Base-by-base conservation (phyloP, 2,329 filamentous ascomycete genomes). In the Ophiostoma himal-ulmi region DNA sequence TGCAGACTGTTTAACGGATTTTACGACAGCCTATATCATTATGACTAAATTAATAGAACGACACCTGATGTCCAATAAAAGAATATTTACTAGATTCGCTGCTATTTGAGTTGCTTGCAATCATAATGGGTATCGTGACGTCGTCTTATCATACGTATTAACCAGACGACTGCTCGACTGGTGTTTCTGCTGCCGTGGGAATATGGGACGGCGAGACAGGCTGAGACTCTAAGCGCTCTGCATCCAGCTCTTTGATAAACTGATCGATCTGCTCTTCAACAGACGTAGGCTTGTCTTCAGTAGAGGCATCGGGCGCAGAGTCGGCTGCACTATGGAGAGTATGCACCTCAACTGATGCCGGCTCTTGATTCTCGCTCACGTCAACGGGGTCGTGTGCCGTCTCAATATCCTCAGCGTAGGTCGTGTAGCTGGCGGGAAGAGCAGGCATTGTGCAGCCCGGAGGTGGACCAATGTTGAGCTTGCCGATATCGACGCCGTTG, bases 231-330 rank as follows among this genome's bases (percentile, higher is more conserved):
- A 37, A 20, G 17, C 62, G 62, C 62, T 65, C 62, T 8, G 62
- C 62, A 39, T 65, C 62, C 36, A 65, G 62, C 62, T 65, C 34
- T 20, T 65, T 65, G 62, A 65, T 39, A 2, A 65, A 39, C 62
- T 65, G 62, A 7, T 71, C 70, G 20, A 22, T 67, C 39, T 67
- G 37, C 65, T 68, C 66, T n/a, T 68, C 66, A 1, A 68, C 69
- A n/a, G 66, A 37, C n/a, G 62, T 5, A 8, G 22, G 20, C 34
- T 37, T 36, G 5, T 37, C 34, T 11, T 64, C 60, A 4, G 26
- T 26, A 8, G 22, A 26, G 20, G 14, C 48, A 6, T 64, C 60
- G 14, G 11, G 34, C 17, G 36, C 7, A 1, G 10, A 20, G 7
- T 26, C 36, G 5, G 36, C 36, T 13, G n/a, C n/a, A 14, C 10